These are phyloP conservation scores for Tylopilus felleus DNA, from an alignment of 768 basidiomycete genomes.

Conservation along the genomic window DNA sequence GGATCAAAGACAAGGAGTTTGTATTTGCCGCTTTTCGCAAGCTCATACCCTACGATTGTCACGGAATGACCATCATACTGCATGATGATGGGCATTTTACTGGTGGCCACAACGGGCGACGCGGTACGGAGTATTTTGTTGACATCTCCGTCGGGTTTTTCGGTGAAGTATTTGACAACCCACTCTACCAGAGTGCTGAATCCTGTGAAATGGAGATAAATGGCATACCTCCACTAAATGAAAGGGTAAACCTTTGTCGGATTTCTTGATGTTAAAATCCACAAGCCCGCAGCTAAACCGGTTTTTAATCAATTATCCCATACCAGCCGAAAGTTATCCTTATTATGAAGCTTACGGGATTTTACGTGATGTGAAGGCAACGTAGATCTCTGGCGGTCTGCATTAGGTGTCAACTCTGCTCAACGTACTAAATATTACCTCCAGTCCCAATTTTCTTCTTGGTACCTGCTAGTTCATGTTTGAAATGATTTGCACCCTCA, in stretches of 20 bases:
- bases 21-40: slow-evolving; percentile 50
- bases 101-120: slow-evolving; percentile 51
- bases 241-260: slow-evolving; percentile 39
- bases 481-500: slow-evolving; percentile 62
- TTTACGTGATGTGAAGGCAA: slow-evolving; percentile 72
- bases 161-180: slow-evolving; percentile 71
- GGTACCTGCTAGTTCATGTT: slow-evolving; percentile 49
- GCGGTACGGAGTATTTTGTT: slow-evolving; percentile 52
- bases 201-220: slow-evolving; percentile 29
- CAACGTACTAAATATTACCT: slow-evolving; percentile 40
- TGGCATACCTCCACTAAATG: neutral
- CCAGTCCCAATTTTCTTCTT: slow-evolving; percentile 79
- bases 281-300: slow-evolving; percentile 52
- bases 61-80: slow-evolving; percentile 86
- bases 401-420: neutral
- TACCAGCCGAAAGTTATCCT: neutral
- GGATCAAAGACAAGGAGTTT: slow-evolving; percentile 81
- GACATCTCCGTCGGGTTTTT: slow-evolving; percentile 36
- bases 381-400: slow-evolving; percentile 57
- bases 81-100: slow-evolving; percentile 77
- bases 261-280: slow-evolving; percentile 55
- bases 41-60: slow-evolving; percentile 81
- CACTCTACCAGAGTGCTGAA: slow-evolving; percentile 58
- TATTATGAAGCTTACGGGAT: slow-evolving; percentile 63
- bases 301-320: neutral